Evolutionary conservation across 371 early-diverging fungal species (phyloP).

Genomic region (Apophysomyces trapeziformis): DNA sequence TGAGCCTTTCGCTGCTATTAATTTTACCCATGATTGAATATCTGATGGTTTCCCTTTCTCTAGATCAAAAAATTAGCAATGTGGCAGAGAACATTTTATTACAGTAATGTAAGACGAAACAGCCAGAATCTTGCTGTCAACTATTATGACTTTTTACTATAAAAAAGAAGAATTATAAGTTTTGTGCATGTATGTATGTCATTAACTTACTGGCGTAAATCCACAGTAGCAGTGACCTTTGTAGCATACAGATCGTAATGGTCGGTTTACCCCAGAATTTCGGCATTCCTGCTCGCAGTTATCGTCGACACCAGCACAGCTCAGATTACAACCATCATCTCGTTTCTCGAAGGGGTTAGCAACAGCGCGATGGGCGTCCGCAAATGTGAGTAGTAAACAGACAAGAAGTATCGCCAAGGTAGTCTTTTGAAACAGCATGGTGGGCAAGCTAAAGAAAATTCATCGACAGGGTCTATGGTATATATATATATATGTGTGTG

Average conservation of each 20-base stretch:
- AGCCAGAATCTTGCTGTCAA: no score
- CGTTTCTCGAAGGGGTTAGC: conserved; percentile 16
- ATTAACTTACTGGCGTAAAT: conserved; percentile 5
- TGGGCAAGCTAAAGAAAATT: conserved; percentile 2
- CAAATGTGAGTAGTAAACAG: background rate
- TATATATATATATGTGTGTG: background rate
- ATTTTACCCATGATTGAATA: no score
- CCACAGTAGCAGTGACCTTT: conserved; percentile 21
- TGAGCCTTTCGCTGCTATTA: no score
- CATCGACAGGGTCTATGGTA: background rate
- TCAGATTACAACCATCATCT: conserved; percentile 20
- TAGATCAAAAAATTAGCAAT: no score
- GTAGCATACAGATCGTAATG: conserved; percentile 20
- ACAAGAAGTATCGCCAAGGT: background rate
- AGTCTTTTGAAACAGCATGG: conserved; percentile 13
- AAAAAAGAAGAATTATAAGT: no score
- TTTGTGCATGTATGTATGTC: no score
- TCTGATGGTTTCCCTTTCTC: no score
- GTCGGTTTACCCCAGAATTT: background rate
- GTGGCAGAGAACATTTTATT: no score
- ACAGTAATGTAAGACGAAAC: no score
- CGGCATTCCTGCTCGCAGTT: conserved; percentile 12
- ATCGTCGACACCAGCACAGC: conserved; percentile 34
- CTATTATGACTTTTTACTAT: no score
- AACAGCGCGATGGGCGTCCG: conserved; percentile 10